Conservation (phyloP, 345 rosid genomes). For the Aquilaria malaccensis region DNA sequence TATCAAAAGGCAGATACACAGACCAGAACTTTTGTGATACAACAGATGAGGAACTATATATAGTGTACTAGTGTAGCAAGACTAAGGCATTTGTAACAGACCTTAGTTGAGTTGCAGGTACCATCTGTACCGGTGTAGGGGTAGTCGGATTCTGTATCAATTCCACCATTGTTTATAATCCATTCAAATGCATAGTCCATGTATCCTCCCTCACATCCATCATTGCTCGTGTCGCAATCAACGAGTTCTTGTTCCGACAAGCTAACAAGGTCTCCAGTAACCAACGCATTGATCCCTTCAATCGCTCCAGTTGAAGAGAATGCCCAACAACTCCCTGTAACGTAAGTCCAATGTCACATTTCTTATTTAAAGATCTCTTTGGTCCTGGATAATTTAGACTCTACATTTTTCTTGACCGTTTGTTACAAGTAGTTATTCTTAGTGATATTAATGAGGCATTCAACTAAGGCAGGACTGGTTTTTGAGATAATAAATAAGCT, state of each 20-base stretch:
- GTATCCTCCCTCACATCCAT: slow-evolving; percentile 73
- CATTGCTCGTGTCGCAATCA: slow-evolving; percentile 48
- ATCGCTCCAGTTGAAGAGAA: slow-evolving; percentile 68
- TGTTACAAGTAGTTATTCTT: too few species aligned
- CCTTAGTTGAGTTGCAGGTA: slow-evolving; percentile 55
- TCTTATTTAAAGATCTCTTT: too few species aligned
- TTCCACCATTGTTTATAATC: slow-evolving; percentile 61
- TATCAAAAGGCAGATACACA: background rate
- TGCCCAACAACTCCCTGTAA: slow-evolving; percentile 74
- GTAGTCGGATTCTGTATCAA: slow-evolving; percentile 50
- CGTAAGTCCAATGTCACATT: background rate
- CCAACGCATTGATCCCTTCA: slow-evolving; percentile 62
- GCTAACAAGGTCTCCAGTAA: slow-evolving; percentile 45
- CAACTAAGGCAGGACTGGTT: too few species aligned
- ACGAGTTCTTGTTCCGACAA: slow-evolving; percentile 72
- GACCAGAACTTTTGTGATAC: background rate
- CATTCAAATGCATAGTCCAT: slow-evolving; percentile 80
- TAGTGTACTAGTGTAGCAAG: background rate
- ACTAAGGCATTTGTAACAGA: slow-evolving; percentile 2
- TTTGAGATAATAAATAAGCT: too few species aligned
- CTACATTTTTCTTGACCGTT: background rate
- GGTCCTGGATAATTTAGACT: background rate
- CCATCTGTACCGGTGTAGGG: slow-evolving; percentile 55
- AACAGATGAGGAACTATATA: background rate
- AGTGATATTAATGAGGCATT: too few species aligned